Conservation (phyloP, 192 early-diverging fungal species). For the Oehlia diaphana region DNA sequence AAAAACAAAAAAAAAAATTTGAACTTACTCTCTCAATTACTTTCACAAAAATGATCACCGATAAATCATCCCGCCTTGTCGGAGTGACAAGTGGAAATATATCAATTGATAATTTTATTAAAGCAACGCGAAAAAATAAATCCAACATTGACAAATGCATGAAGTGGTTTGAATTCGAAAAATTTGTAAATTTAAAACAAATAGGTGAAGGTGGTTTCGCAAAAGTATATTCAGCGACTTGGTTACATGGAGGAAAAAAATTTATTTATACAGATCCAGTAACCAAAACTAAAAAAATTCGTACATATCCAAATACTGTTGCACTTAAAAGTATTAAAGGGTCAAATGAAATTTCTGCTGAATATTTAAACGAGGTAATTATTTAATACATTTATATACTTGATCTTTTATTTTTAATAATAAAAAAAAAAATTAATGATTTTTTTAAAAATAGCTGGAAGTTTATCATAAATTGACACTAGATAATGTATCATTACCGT, state of each 20-base stretch:
- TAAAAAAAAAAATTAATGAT: neutral
- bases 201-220: neutral
- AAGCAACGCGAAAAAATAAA: neutral
- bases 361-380: neutral
- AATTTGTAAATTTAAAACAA: neutral
- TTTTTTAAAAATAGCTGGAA: neutral
- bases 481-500: neutral
- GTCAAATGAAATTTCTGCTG: neutral
- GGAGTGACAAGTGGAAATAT: neutral
- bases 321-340: neutral
- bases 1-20: too few species aligned
- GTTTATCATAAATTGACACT: neutral
- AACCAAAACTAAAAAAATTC: neutral
- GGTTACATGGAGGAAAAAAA: neutral
- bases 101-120: neutral
- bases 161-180: neutral
- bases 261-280: neutral
- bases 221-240: neutral
- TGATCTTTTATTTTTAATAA: neutral
- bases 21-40: too few species aligned
- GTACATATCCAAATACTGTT: neutral
- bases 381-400: neutral
- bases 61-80: too few species aligned
- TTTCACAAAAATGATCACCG: too few species aligned
- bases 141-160: neutral